Evolutionary conservation across 257 asterid species (phyloP).

Genomic region (Paulownia fortunei): DNA sequence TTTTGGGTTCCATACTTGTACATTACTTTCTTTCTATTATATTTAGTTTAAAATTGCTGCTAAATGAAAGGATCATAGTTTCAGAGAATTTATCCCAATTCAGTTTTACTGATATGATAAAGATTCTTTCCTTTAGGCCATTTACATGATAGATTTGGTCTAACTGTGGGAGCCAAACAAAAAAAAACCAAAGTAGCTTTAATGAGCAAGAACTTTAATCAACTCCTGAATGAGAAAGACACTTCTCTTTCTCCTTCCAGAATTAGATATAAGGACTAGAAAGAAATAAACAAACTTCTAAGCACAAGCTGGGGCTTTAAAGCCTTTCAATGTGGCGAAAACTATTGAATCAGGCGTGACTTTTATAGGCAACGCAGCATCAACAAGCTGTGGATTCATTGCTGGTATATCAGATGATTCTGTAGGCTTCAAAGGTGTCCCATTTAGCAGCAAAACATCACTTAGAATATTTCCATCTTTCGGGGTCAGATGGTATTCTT

Average conservation of each 20-base stretch:
- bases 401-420: constrained; percentile 56
- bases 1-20: not conserved
- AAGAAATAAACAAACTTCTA: constrained; percentile 22
- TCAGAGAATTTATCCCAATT: not conserved
- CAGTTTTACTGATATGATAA: not conserved
- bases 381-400: constrained; percentile 54
- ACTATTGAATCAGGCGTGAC: constrained; percentile 67
- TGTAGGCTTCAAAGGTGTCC: constrained; percentile 69
- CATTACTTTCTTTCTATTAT: not conserved
- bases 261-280: not conserved
- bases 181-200: too few species aligned
- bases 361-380: constrained; percentile 47
- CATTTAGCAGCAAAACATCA: constrained; percentile 68
- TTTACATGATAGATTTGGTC: too few species aligned
- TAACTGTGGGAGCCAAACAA: too few species aligned
- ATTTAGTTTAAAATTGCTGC: not conserved
- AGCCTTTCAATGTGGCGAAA: constrained; percentile 59
- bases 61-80: not conserved
- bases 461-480: constrained; percentile 69
- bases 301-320: constrained; percentile 76
- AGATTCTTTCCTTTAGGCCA: not conserved
- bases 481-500: constrained; percentile 85
- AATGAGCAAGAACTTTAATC: not conserved
- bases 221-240: constrained; percentile 10
- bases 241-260: not conserved